Base-by-base conservation (phyloP, 2,329 filamentous ascomycete genomes). In the Aspergillus phoenicis region DNA sequence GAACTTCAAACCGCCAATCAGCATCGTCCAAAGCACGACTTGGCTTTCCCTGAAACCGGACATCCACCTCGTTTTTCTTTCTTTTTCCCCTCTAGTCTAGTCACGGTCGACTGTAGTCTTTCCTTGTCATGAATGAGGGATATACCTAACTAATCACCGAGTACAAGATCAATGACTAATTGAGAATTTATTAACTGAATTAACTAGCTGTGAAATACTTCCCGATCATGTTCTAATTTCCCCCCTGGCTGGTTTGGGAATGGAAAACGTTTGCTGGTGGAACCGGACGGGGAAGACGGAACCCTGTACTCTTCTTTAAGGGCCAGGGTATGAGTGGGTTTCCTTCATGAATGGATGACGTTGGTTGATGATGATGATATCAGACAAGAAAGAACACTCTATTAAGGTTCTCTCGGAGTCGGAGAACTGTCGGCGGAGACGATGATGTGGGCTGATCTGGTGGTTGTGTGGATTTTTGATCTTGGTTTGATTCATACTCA, bases 1-100 rank as follows among this genome's bases (percentile, higher is more conserved):
- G 47, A 51, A 51, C 47, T 51, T 17, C 47, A 33, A 51, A 51
- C 47, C 47, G 8, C 47, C 26, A 51, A 51, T 28, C 47, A 22
- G 17, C 41, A n/a, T 22, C 38, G 38, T 6, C 15, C 13, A 5
- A 8, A n/a, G 41, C 17, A 17, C 11, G 11, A 36, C 33, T 45
- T 45, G 41, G 10, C 41, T 45, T 45, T 45, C 41, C 41, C 8
- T 45, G 41, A 24, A 45, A 8, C 41, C 41, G 41, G 41, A 45
- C 10, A 45, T 22, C 41, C 22, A 45, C 20, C 41, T 45, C 17
- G 33, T 2, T 36, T 33, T 15, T 13, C 2, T 13, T 33, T 15
- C 5, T 36, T 5, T 13, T 30, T 5, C 8, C 28, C 28, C 24
- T 26, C 4, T 26, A 26, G 24, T 30, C 28, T 30, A 11, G 28